Base-by-base conservation (phyloP, 306 rosid genomes). In the Calophaca sinica region DNA sequence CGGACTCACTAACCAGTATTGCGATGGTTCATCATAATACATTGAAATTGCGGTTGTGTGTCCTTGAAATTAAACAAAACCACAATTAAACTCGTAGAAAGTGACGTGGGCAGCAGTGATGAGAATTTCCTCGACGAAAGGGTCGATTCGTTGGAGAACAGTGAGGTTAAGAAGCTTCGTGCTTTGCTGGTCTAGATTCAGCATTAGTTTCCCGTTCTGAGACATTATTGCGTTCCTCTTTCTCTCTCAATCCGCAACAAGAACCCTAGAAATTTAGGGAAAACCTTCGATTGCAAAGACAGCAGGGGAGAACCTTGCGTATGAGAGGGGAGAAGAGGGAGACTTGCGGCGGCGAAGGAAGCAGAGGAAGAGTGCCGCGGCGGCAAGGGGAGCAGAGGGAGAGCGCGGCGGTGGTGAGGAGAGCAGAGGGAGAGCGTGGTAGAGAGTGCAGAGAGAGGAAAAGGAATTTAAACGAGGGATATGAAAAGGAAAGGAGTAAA, bases 21-120 rank as follows among this genome's bases (percentile, higher is more conserved):
- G 52, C 85, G 90, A 72, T 86, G 88, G 36, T 87, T 87, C 88
- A 87, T 84, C 65, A 87, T 88, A 84, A 87, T 82, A 79, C 84
- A 87, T 79, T 87, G 90, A 84, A 87, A 87, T 33, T 86, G 81
- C 0, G 90, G 90, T 64, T 84, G 88, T 2, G 81, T 82, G 39
- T 76, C 84, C 83, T 88, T 87, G 85, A 79, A 87, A 82, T 59
- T 62, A 26, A 68, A 68, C 9, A 11, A 67, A 36, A 9, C 2
- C 62, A 62, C 4, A 49, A 44, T 74, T 62, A 50, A 87, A 87
- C 75, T 87, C 85, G 62, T 87, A 87, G 82, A 87, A 84, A 80
- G 90, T 87, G 63, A 87, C 90, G 29, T 87, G 90, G 1, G 88
- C 88, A 4, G 90, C 90, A 12, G 90, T 87, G 52, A 87, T 82